A percentile compares a stretch with the other conserved stretches of the same genome.
phyloP scores from a whole-genome alignment of 2,329 filamentous ascomycete genomes.

The Dothistroma pini region DNA sequence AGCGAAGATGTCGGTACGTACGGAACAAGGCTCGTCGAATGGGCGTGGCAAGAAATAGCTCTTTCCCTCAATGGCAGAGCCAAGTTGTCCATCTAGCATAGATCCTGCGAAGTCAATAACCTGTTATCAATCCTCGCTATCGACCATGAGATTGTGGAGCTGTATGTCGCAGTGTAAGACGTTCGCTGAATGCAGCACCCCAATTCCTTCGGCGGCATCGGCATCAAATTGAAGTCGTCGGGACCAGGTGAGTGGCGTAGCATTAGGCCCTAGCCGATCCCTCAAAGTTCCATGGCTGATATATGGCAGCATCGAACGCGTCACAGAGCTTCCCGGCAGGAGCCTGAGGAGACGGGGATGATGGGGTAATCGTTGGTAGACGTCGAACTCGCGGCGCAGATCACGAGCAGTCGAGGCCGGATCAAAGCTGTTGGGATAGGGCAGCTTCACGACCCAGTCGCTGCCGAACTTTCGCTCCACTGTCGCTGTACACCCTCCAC shows the following conservation, averaged over 20 bases:
- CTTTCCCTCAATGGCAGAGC: conserved; percentile 3
- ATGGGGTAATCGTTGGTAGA: conserved; percentile 8
- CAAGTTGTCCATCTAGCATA: conserved; percentile 7
- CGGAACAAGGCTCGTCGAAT: conserved; percentile 8
- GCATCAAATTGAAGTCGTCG: conserved; percentile 6
- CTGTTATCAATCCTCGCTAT: background rate
- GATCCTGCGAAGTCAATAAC: conserved; percentile 10
- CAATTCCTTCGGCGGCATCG: conserved; percentile 10
- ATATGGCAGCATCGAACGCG: conserved; percentile 10
- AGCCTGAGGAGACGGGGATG: conserved; percentile 9
- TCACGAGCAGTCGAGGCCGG: conserved; percentile 3
- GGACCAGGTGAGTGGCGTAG: background rate
- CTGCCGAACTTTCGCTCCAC: background rate
- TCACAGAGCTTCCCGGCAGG: conserved; percentile 7
- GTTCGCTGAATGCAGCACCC: conserved; percentile 6
- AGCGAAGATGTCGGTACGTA: conserved; percentile 11
- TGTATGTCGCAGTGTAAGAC: conserved; percentile 12
- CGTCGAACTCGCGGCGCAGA: conserved; percentile 10
- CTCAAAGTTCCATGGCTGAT: conserved; percentile 5
- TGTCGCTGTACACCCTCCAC: background rate
- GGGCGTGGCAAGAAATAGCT: conserved; percentile 9
- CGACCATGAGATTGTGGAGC: conserved; percentile 7
- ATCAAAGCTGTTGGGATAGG: conserved; percentile 1
- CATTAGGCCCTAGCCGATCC: conserved; percentile 6
- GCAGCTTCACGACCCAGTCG: conserved; percentile 7